phyloP scores from a whole-genome alignment of 179 eudicot genomes.

The Patellifolia procumbens region DNA sequence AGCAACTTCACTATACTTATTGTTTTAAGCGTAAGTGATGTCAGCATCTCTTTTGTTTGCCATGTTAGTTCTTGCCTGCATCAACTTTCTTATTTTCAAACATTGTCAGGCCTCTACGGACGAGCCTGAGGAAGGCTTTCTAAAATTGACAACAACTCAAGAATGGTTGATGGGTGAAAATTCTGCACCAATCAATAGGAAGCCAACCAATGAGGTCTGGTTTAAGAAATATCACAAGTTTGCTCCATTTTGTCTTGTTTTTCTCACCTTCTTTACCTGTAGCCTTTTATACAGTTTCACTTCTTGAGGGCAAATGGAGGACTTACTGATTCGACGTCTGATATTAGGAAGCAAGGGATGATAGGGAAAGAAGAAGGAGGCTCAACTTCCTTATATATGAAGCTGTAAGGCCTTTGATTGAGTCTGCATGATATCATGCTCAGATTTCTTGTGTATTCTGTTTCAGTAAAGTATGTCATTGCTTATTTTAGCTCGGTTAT shows the following conservation, averaged over 20 bases:
- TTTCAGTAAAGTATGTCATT: conserved; percentile 1
- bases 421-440: not conserved
- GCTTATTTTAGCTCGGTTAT: not conserved
- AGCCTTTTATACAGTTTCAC: conserved; percentile 5
- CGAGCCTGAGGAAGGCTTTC: conserved; percentile 77
- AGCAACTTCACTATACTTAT: not conserved
- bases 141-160: conserved; percentile 69
- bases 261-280: conserved; percentile 3
- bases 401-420: conserved; percentile 65
- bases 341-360: conserved; percentile 68
- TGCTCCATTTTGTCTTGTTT: conserved; percentile 12
- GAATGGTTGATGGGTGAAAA: conserved; percentile 85
- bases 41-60: not conserved
- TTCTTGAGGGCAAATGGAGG: conserved; percentile 16
- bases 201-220: conserved; percentile 56
- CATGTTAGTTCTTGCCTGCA: not conserved
- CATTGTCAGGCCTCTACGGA: conserved; percentile 41
- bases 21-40: not conserved
- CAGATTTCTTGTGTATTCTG: conserved; percentile 2
- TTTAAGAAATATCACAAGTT: conserved; percentile 9
- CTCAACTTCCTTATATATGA: conserved; percentile 78
- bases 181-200: conserved; percentile 72
- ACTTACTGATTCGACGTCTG: conserved; percentile 27
- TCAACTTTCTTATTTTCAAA: not conserved
- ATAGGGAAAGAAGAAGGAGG: conserved; percentile 67